Percentiles rank a stretch among this genome's conserved stretches.
Evolutionary conservation across 768 basidiomycete genomes (phyloP).

Genomic region (Termitomyces sp.): DNA sequence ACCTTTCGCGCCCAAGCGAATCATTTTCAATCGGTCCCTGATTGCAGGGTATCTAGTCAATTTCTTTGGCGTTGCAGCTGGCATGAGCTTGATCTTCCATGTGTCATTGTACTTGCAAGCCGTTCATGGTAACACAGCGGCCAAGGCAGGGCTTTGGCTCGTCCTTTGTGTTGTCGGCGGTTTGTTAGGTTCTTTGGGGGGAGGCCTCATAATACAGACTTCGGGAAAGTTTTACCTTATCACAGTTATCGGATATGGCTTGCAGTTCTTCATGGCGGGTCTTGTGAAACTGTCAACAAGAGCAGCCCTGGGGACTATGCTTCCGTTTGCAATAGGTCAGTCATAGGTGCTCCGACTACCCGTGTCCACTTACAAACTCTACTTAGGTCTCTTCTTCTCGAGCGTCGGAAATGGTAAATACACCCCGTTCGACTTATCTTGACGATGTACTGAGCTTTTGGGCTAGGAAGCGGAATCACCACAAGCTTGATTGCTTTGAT

Average conservation of each 20-base stretch:
- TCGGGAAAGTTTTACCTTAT: constrained; percentile 53
- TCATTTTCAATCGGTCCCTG: constrained; percentile 43
- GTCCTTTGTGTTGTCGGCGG: constrained; percentile 41
- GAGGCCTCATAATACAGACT: constrained; percentile 50
- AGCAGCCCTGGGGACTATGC: constrained; percentile 25
- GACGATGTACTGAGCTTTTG: neutral
- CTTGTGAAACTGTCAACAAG: constrained; percentile 35
- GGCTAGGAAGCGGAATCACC: constrained; percentile 44
- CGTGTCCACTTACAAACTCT: neutral
- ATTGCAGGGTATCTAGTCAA: constrained; percentile 54
- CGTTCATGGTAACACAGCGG: constrained; percentile 39
- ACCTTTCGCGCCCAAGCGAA: constrained; percentile 52
- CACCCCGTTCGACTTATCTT: too few species aligned
- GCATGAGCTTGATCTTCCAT: constrained; percentile 43
- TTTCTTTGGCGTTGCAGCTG: constrained; percentile 45
- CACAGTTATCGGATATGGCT: constrained; percentile 36
- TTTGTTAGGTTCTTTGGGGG: constrained; percentile 41
- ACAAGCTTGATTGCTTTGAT: constrained; percentile 56
- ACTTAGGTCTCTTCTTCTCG: constrained; percentile 26
- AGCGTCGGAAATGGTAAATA: constrained; percentile 34
- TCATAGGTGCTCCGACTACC: neutral
- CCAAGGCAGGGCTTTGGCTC: constrained; percentile 46
- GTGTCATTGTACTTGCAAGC: constrained; percentile 56
- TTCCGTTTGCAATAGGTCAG: constrained; percentile 37
- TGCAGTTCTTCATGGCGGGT: constrained; percentile 32